Conservation (phyloP, 495 filamentous ascomycete species). For the Podospora pseudoanserina region DNA sequence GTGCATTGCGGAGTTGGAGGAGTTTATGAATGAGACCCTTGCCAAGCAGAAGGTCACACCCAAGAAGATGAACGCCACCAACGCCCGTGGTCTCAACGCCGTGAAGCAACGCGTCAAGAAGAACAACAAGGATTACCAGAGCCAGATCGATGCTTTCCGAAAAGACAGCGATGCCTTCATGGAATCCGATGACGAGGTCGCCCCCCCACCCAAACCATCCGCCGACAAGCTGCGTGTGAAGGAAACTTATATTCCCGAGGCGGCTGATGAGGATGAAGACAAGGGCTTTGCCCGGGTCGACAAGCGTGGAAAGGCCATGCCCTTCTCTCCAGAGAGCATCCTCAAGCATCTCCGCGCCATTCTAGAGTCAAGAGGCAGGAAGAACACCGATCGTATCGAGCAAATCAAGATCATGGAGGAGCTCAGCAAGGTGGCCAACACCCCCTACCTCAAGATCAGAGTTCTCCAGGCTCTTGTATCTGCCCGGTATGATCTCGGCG, state of each 20-base stretch:
- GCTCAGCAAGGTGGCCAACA: slow-evolving; percentile 79
- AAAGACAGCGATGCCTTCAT: slow-evolving; percentile 82
- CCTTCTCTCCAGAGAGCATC: slow-evolving; percentile 95
- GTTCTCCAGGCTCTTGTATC: slow-evolving; percentile 89
- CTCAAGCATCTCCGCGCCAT: slow-evolving; percentile 93
- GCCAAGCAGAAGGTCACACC: slow-evolving; percentile 91
- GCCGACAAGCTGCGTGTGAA: slow-evolving; percentile 41
- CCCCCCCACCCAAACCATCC: slow-evolving; percentile 41
- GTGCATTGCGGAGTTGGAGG: slow-evolving; percentile 89
- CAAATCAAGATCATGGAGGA: slow-evolving; percentile 98
- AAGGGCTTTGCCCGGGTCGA: slow-evolving; percentile 85
- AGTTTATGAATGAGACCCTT: slow-evolving; percentile 89
- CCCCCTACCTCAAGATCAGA: slow-evolving; percentile 91
- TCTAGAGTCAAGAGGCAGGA: slow-evolving; percentile 92
- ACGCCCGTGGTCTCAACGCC: slow-evolving; percentile 87
- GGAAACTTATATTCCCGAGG: slow-evolving; percentile 21
- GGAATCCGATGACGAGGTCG: slow-evolving; percentile 75
- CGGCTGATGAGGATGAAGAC: slow-evolving; percentile 60
- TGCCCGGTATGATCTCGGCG: slow-evolving; percentile 88
- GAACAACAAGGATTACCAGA: slow-evolving; percentile 92
- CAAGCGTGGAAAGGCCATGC: slow-evolving; percentile 77
- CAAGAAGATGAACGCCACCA: slow-evolving; percentile 98
- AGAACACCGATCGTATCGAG: slow-evolving; percentile 93
- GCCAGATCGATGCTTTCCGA: slow-evolving; percentile 82
- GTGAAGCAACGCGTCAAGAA: slow-evolving; percentile 97